Evolutionary conservation across 225 moss, liverwort and hornwort species (phyloP).

Genomic region (Straminergon stramineum): DNA sequence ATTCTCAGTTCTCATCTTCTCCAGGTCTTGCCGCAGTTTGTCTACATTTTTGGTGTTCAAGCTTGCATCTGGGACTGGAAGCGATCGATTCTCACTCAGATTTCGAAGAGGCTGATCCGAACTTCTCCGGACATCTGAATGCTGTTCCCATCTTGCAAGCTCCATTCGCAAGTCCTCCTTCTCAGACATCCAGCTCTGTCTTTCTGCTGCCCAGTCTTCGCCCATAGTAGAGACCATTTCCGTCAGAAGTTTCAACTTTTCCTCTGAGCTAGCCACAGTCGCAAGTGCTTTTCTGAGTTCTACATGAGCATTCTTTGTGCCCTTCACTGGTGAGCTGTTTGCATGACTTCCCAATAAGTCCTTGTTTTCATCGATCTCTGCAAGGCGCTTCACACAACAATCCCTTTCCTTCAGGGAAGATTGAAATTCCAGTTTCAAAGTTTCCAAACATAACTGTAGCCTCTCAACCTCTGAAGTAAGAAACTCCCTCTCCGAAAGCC

Average conservation of each 20-base stretch:
- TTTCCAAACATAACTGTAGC: constrained; percentile 14
- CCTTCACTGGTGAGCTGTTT: background rate
- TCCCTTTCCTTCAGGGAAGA: constrained; percentile 5
- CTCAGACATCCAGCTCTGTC: constrained; percentile 30
- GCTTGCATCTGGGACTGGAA: constrained; percentile 3
- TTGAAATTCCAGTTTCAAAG: constrained; percentile 8
- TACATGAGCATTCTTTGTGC: background rate
- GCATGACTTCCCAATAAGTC: constrained; percentile 29
- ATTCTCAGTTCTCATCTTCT: constrained; percentile 28
- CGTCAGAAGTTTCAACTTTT: constrained; percentile 30
- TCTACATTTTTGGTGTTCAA: constrained; percentile 11
- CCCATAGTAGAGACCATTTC: constrained; percentile 41
- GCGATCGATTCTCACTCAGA: constrained; percentile 22
- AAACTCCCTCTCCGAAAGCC: constrained; percentile 15
- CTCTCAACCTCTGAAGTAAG: constrained; percentile 15
- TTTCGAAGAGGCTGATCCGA: constrained; percentile 22
- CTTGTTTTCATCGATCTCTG: background rate
- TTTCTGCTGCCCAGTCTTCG: constrained; percentile 39
- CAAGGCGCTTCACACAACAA: background rate
- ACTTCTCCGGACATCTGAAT: constrained; percentile 19
- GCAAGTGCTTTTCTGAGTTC: constrained; percentile 16
- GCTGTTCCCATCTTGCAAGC: constrained; percentile 22
- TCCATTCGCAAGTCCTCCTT: constrained; percentile 37
- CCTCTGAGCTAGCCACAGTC: constrained; percentile 18
- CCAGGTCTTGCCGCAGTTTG: constrained; percentile 37